Conservation (phyloP, 257 asterid genomes). For the Primulina tabacum region DNA sequence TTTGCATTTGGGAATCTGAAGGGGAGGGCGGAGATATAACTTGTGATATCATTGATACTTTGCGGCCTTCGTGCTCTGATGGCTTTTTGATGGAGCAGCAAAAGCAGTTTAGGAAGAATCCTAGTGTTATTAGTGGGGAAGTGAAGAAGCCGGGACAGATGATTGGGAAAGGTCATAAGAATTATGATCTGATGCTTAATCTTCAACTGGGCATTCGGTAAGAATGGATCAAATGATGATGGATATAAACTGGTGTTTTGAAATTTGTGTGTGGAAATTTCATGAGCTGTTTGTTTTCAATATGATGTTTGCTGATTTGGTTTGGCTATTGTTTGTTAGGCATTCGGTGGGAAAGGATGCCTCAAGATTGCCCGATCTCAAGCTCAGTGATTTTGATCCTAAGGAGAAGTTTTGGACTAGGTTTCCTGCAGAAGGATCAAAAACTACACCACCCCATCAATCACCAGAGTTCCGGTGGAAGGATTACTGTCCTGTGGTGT, state of each 20-base stretch:
- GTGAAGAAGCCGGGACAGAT: constrained; percentile 87
- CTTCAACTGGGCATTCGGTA: constrained; percentile 97
- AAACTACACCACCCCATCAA: constrained; percentile 75
- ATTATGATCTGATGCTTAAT: constrained; percentile 91
- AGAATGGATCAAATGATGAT: neutral
- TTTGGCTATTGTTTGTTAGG: constrained; percentile 32
- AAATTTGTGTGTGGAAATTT: neutral
- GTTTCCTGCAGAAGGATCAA: constrained; percentile 86
- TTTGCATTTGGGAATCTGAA: constrained; percentile 98
- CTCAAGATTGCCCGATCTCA: constrained; percentile 46
- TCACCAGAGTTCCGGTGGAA: constrained; percentile 85
- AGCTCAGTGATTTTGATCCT: constrained; percentile 78
- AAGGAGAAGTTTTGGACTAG: constrained; percentile 90
- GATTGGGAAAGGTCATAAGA: constrained; percentile 88
- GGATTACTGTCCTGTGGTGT: constrained; percentile 86
- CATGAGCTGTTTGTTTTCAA: constrained; percentile 5
- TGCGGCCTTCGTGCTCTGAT: constrained; percentile 70
- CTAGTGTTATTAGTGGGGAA: constrained; percentile 57
- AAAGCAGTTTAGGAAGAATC: constrained; percentile 71
- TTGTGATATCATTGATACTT: constrained; percentile 83
- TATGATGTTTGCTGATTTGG: constrained; percentile 11
- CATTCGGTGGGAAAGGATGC: constrained; percentile 85
- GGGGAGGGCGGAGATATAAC: constrained; percentile 97
- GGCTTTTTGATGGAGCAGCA: constrained; percentile 49
- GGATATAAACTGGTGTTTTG: neutral